Evolutionary conservation across 2,329 filamentous ascomycete species (phyloP), one percentile per base, ranked within the genome.

Genomic region (Sporothrix protearum): DNA sequence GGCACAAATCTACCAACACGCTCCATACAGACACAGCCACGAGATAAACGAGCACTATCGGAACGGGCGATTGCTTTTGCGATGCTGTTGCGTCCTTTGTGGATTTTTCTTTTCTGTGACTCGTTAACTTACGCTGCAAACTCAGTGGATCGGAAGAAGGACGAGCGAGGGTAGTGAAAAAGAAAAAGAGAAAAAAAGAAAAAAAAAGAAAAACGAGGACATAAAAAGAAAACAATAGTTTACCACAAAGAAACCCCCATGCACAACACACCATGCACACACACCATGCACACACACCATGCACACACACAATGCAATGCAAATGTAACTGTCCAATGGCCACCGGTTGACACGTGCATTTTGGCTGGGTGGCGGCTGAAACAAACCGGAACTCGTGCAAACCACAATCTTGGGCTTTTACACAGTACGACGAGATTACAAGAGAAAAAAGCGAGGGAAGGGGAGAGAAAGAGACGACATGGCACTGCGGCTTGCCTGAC

Each of bases 61-160:
- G 61, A 47, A 33, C 25, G 22, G 61, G 7, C 61, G 61, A 33
- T 66, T 49, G 45, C 63, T 67, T 33, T 68, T 30, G 45, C n/a
- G 28, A 47, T 68, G 47, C 64, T 53, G 16, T 68, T 55, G 64
- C 47, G 64, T n/a, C 47, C 30, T 68, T 68, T 53, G 64, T 68
- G 64, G 64, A 53, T 68, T 55, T 53, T 68, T 28, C 42, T 53
- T 67, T 67, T 51, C 64, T 33, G 57, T 63, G 19, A 16, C 25
- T 49, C 25, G 22, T 67, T 33, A 19, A 64, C 25, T 47, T 47
- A 28, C 9, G 16, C 12, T 42, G 8, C 42, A 7, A 28, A 57
- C n/a, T n/a, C n/a, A n/a, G n/a, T 57, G 25, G 55, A 36, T 61
- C 39, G 57, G 57, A 42, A 61, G 28, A 61, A 42, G 25, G 8